Evolutionary conservation across 2,329 filamentous ascomycete genomes (phyloP), one percentile per base, ranked within the genome.

Genomic region (Colletotrichum plurivorum): DNA sequence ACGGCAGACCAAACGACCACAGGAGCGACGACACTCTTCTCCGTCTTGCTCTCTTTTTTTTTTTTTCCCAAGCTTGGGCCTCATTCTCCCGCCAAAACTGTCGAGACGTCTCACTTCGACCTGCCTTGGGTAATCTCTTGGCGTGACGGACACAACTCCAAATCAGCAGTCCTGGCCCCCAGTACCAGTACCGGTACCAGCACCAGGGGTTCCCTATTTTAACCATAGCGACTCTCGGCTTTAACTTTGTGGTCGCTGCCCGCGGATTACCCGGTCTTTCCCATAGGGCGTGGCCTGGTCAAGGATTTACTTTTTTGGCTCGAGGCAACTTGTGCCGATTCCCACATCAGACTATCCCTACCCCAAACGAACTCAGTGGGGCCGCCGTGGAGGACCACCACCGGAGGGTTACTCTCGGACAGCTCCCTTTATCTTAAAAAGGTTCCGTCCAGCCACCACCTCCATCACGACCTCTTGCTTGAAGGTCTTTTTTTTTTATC

Each of bases 61-160:
- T 25, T 4, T 2, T 5, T 3, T 2, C 41, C 12, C 15, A 59
- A 69, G 49, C 41, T 65, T 55, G 53, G 55, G 13, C 66, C 60
- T 18, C 22, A 25, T 41, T 39, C 13, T 27, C 25, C 46, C 22
- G 22, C 22, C 22, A 25, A 54, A 45, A 43, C 43, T 51, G 62
- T 18, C 62, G 66, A 60, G 62, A 69, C 66, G 67, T 69, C 67
- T 69, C 67, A 69, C 62, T n/a, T 51, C 51, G 56, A 55, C 27
- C 56, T 55, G 18, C 45, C 48, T 41, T 64, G 15, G 18, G 22
- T n/a, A 22, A 41, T 51, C 22, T 51, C 66, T 69, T 69, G 67
- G 67, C 67, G 63, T 64, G 60, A 64, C 53, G 55, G 60, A 53
- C 43, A 46, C 22, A 45, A 36, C 31, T 10, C 31, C 31, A 36